Evolutionary conservation across 2,329 filamentous ascomycete genomes (phyloP).

Genomic region (Catunica adiposa): DNA sequence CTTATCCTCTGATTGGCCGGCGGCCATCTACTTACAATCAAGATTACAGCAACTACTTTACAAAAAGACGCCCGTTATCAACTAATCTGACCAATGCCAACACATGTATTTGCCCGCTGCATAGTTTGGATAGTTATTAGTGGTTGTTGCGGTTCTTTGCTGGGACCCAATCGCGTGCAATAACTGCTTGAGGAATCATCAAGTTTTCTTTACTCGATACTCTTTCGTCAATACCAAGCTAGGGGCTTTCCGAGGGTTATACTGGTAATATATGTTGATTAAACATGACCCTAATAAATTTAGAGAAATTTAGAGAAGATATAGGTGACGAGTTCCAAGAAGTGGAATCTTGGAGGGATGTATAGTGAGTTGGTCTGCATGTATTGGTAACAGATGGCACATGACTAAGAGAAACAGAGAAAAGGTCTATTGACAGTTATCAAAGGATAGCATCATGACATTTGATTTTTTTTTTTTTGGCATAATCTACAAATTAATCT

Average conservation of each 20-base stretch:
- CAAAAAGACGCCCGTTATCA: not conserved
- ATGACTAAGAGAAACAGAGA: not conserved
- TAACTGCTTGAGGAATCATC: not conserved
- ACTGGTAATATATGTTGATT: too few relatives aligned
- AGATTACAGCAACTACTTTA: not conserved
- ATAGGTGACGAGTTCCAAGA: not conserved
- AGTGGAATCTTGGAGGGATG: not conserved
- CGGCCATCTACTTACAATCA: not conserved
- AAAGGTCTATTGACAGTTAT: not conserved
- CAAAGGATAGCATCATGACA: not conserved
- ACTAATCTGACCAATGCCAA: not conserved
- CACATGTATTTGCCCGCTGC: not conserved
- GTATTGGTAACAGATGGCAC: not conserved
- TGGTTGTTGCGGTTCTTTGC: not conserved
- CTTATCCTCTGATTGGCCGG: too few relatives aligned
- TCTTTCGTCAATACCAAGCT: not conserved
- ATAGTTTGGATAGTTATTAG: not conserved
- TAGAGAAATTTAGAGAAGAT: not conserved
- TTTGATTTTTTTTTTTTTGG: not conserved
- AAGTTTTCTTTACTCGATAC: not conserved
- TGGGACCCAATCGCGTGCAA: not conserved
- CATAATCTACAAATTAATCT: not conserved
- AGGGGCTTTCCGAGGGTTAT: not conserved
- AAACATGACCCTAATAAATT: too few relatives aligned
- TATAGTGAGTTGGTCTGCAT: not conserved